These are phyloP conservation scores for Neofusicoccum parvum DNA, from an alignment of 2,329 filamentous ascomycete genomes.

Conservation along the genomic window DNA sequence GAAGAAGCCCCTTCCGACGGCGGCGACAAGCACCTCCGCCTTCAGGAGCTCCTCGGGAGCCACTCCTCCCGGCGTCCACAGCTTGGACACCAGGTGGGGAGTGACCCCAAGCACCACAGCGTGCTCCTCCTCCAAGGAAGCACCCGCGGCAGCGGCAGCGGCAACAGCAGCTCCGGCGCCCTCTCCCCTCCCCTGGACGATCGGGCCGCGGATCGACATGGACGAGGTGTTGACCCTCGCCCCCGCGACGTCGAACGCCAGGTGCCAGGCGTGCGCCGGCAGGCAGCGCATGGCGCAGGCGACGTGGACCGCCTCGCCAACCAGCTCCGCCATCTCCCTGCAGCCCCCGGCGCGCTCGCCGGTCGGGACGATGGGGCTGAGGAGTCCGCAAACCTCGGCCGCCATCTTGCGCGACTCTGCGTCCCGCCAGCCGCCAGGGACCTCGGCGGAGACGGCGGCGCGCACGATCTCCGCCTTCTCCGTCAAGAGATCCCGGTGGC, in stretches of 20 bases:
- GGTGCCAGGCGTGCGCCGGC: background rate
- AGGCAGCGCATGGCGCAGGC: background rate
- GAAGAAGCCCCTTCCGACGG: background rate
- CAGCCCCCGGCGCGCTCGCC: background rate
- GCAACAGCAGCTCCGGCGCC: background rate
- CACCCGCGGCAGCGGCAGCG: background rate
- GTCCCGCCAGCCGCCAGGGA: background rate
- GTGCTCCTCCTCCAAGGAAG: background rate
- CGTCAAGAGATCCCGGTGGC: background rate
- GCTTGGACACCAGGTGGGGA: slow-evolving; percentile 9
- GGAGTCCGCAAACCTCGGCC: background rate
- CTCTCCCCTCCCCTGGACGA: background rate
- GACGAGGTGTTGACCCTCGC: background rate
- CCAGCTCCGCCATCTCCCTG: background rate
- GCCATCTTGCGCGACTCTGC: background rate
- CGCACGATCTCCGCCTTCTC: background rate
- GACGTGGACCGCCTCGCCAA: background rate
- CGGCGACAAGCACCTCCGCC: background rate
- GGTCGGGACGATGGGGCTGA: background rate
- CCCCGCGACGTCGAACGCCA: background rate
- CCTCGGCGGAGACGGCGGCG: background rate
- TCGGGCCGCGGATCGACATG: background rate
- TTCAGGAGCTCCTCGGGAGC: slow-evolving; percentile 1
- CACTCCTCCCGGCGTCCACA: background rate
- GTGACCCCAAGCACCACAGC: slow-evolving; percentile 6